phyloP scores from a whole-genome alignment of 306 rosid species.

The Quercus berberidifolia region DNA sequence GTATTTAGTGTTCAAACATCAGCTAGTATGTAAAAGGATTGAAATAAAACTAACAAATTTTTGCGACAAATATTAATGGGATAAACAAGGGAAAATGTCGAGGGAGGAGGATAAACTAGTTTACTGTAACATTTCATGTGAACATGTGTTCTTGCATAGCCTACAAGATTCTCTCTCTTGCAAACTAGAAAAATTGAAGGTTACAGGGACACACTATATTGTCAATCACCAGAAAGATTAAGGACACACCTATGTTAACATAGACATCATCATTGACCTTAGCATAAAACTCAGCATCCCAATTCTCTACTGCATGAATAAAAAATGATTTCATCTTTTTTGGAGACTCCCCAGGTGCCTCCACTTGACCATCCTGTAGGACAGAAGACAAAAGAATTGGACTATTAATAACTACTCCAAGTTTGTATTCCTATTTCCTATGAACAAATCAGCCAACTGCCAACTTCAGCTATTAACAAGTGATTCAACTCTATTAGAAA shows the following conservation, averaged over 20 bases:
- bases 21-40: neutral
- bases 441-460: neutral
- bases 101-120: neutral
- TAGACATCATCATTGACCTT: constrained; percentile 73
- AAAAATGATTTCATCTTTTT: constrained; percentile 55
- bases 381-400: constrained; percentile 13
- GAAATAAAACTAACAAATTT: neutral
- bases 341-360: constrained; percentile 46
- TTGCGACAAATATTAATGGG: neutral
- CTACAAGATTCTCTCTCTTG: neutral
- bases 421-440: neutral
- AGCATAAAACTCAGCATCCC: constrained; percentile 64
- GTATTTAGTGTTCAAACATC: neutral
- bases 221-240: constrained; percentile 20
- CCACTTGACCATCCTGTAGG: constrained; percentile 61
- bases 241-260: constrained; percentile 64
- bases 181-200: neutral
- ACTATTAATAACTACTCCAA: neutral
- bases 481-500: neutral
- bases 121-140: neutral
- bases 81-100: neutral
- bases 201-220: neutral
- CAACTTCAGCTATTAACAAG: neutral
- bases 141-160: neutral
- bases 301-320: constrained; percentile 51